Evolutionary conservation across 495 filamentous ascomycete species (phyloP), one percentile per base, ranked within the genome.

Genomic region (Hyaloscypha hepaticicola): DNA sequence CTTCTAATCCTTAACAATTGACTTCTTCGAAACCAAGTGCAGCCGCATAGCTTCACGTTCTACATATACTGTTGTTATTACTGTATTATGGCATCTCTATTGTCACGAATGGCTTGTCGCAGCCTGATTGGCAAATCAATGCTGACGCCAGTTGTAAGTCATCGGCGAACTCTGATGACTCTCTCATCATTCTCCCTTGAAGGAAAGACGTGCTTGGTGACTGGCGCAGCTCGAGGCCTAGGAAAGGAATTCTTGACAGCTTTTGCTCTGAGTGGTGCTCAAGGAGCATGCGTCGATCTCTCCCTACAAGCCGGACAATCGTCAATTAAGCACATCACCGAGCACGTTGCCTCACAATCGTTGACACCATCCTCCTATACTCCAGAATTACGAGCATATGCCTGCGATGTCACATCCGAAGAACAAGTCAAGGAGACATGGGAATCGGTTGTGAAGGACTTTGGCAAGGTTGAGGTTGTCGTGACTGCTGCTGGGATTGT

Each of bases 191-290:
- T 73, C 63, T 73, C 71, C 25, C 66, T 73, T 33, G 65, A 73
- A 60, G 72, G 72, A 7, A 72, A 72, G 57, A 73, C 68, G n/a
- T 73, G 70, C 49, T 61, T 73, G 28, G 70, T 72, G 6, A 73
- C 72, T 5, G 70, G 72, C 38, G 72, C 69, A 63, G 68, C 63
- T 33, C 65, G 70, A 16, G 72, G 70, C 21, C 60, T 74, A 16
- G 72, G 72, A 26, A 72, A 72, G 33, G 72, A 72, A 52, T 69
- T 71, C 59, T 41, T 74, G 7, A 72, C 70, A 21, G 72, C 70
- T 8, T 73, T 74, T 58, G 66, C 72, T 22, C 65, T 69, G 12
- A 72, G 66, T 29, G 71, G 71, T 27, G 71, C 71, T 34, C 55
- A 59, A 33, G 69, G 71, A 27, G 71, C 67, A 28, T 69, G 66